Conservation (phyloP, 1,139 yeast genomes). For the Diutina ranongensis region DNA sequence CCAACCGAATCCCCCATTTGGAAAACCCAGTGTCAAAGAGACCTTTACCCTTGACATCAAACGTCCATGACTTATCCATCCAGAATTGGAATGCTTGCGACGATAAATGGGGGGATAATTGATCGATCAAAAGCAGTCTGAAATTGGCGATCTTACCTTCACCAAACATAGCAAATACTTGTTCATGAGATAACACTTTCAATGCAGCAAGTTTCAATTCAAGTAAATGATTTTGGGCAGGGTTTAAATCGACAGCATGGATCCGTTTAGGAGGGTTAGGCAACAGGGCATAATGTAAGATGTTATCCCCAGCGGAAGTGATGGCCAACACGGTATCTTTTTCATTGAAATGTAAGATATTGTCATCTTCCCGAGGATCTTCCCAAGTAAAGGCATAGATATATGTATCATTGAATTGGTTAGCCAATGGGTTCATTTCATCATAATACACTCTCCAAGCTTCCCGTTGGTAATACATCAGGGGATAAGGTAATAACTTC, state of each 20-base stretch:
- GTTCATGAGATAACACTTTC: slow-evolving; percentile 43
- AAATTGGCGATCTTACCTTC: slow-evolving; percentile 53
- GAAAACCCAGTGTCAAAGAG: slow-evolving; percentile 75
- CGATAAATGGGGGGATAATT: slow-evolving; percentile 59
- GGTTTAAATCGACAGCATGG: slow-evolving; percentile 80
- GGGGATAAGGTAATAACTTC: slow-evolving; percentile 66
- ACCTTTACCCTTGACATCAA: slow-evolving; percentile 43
- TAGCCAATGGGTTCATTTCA: slow-evolving; percentile 54
- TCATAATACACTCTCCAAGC: slow-evolving; percentile 75
- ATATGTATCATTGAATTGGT: slow-evolving; percentile 66
- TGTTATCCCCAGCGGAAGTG: slow-evolving; percentile 79
- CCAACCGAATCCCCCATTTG: slow-evolving; percentile 71
- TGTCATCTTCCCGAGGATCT: slow-evolving; percentile 73
- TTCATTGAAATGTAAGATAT: slow-evolving; percentile 46
- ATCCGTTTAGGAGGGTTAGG: slow-evolving; percentile 64
- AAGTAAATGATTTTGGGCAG: slow-evolving; percentile 68
- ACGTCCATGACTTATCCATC: slow-evolving; percentile 55
- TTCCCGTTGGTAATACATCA: slow-evolving; percentile 65
- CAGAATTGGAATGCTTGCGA: slow-evolving; percentile 77
- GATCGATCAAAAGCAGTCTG: slow-evolving; percentile 31
- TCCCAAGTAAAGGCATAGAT: slow-evolving; percentile 89
- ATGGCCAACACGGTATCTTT: slow-evolving; percentile 71
- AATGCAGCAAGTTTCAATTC: slow-evolving; percentile 70
- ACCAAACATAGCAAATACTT: slow-evolving; percentile 68
- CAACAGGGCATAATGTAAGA: slow-evolving; percentile 60